Conservation (phyloP, 2,329 filamentous ascomycete species). For the Tympanopsis confertula region DNA sequence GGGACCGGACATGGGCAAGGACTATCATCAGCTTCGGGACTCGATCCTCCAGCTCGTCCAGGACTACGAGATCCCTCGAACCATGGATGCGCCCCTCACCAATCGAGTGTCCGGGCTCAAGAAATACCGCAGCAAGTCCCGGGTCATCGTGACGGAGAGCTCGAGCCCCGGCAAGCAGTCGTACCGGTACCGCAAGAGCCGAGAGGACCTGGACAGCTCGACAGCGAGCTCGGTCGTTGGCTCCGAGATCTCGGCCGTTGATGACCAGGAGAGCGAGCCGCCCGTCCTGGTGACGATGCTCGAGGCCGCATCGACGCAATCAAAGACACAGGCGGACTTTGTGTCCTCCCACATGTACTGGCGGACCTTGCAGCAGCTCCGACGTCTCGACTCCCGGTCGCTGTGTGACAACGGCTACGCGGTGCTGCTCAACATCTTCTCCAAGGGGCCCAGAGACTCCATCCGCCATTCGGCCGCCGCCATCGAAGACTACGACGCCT, state of each 20-base stretch:
- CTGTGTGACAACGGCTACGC: slow-evolving; percentile 59
- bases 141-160: slow-evolving; percentile 36
- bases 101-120: slow-evolving; percentile 55
- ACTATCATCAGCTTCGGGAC: slow-evolving; percentile 70
- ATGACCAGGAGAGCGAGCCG: slow-evolving; percentile 23
- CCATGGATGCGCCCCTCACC: slow-evolving; percentile 55
- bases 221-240: slow-evolving; percentile 11
- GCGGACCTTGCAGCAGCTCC: slow-evolving; percentile 67
- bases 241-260: slow-evolving; percentile 16
- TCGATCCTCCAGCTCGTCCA: slow-evolving; percentile 71
- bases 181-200: slow-evolving; percentile 28
- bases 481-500: slow-evolving; percentile 68
- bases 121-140: slow-evolving; percentile 48
- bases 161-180: slow-evolving; percentile 46
- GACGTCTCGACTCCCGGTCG: slow-evolving; percentile 45
- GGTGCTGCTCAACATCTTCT: slow-evolving; percentile 63
- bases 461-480: slow-evolving; percentile 60
- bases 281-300: slow-evolving; percentile 61
- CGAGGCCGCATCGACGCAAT: slow-evolving; percentile 64
- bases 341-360: slow-evolving; percentile 76
- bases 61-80: slow-evolving; percentile 69
- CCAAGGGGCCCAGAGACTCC: slow-evolving; percentile 57
- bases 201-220: slow-evolving; percentile 12
- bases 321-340: slow-evolving; percentile 70
- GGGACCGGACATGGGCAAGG: slow-evolving; percentile 57